Percentiles rank a stretch among this genome's conserved stretches.
These are phyloP conservation scores for Clarkia xantiana DNA, from an alignment of 345 rosid species.

Conservation along the genomic window DNA sequence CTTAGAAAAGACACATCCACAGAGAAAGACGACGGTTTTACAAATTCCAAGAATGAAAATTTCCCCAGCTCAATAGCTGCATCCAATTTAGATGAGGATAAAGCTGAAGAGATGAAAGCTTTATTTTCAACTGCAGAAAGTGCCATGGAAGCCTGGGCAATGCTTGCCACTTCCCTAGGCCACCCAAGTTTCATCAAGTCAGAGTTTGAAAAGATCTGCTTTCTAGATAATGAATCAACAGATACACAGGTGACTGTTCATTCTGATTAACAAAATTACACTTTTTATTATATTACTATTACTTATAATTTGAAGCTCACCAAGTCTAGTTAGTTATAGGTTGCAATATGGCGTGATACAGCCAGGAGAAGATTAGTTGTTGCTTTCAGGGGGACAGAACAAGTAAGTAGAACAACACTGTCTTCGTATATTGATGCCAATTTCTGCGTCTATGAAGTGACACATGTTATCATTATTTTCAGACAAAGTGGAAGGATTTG, in stretches of 20 bases:
- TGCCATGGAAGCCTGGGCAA: conserved; percentile 99
- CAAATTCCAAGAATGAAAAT: conserved; percentile 20
- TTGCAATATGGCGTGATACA: conserved; percentile 92
- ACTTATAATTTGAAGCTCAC: conserved; percentile 9
- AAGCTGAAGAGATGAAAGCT: conserved; percentile 74
- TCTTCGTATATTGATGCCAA: conserved; percentile 4
- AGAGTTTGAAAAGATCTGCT: conserved; percentile 90
- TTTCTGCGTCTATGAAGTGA: conserved; percentile 1
- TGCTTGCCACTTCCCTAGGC: conserved; percentile 91
- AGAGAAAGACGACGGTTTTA: conserved; percentile 7
- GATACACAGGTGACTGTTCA: conserved; percentile 66
- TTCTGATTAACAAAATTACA: conserved; percentile 1
- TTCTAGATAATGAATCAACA: conserved; percentile 64
- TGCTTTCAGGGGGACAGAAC: conserved; percentile 97
- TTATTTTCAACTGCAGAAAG: conserved; percentile 79
- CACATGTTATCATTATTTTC: conserved; percentile 12
- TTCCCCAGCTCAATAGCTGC: conserved; percentile 23
- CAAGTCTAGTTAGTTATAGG: conserved; percentile 31
- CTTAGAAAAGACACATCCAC: conserved; percentile 16
- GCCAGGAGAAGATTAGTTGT: conserved; percentile 62
- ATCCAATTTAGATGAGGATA: conserved; percentile 38
- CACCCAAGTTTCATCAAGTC: conserved; percentile 93
- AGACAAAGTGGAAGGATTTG: conserved; percentile 94
- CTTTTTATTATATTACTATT: not conserved
- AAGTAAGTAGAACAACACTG: conserved; percentile 34